These are phyloP conservation scores for Sporothrix globosa DNA, from an alignment of 2,329 filamentous ascomycete species.

Conservation along the genomic window DNA sequence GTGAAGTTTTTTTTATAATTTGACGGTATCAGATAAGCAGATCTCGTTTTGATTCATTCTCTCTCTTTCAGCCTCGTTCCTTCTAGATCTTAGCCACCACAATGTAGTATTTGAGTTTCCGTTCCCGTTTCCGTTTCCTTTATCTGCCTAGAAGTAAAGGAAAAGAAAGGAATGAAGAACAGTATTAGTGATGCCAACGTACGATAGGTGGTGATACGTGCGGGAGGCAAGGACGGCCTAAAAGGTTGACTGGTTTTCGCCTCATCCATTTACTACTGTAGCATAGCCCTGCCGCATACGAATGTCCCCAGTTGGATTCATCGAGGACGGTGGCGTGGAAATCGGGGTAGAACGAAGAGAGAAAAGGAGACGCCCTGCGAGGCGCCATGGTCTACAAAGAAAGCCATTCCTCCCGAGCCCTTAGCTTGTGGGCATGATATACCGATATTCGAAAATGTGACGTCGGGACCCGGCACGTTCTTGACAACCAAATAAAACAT, in stretches of 20 bases:
- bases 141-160: background rate
- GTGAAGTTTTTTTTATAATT: background rate
- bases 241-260: background rate
- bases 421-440: background rate
- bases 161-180: background rate
- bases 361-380: background rate
- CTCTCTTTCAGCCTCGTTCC: background rate
- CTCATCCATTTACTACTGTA: background rate
- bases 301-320: background rate
- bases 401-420: background rate
- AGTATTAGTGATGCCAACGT: too few relatives aligned
- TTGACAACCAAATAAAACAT: background rate
- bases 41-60: background rate
- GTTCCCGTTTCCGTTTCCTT: too few relatives aligned
- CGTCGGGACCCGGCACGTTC: background rate
- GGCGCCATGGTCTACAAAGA: background rate
- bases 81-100: background rate
- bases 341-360: background rate
- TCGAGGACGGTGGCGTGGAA: background rate
- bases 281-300: background rate
- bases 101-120: slow-evolving; percentile 16
- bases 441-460: background rate
- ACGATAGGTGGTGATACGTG: background rate
- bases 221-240: too few relatives aligned
- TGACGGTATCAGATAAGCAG: background rate